Evolutionary conservation across 352 stramenopile genomes (phyloP), one percentile per base, ranked within the genome.

Genomic region (Globisporangium uncinulatum): DNA sequence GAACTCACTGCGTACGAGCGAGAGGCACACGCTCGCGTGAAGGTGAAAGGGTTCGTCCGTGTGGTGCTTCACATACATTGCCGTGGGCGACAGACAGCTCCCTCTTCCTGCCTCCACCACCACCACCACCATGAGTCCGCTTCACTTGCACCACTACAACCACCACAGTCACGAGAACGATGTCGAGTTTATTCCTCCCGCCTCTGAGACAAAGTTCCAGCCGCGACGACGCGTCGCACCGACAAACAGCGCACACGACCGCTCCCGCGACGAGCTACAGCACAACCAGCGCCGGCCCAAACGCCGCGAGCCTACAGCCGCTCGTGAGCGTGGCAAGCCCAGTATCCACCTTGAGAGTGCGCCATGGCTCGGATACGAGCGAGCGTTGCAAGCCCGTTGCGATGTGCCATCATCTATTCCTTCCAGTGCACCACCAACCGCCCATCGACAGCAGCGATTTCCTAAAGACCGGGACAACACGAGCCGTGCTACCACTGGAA

Each of bases 271-370:
- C 15, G 24, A 37, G n/a, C 31, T 11, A 21, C 20, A 52, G 7
- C 21, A 54, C 8, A 13, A 31, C 1, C 24, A 62, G 29, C 31
- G 20, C 17, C 21, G 32, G 19, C 32, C 14, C 19, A 31, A 43
- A 15, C 45, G 55, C 42, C 43, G 49, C 14, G 45, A 31, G 2
- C 29, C 21, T 15, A 15, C 39, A 4, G 7, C 21, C 13, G 6
- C 21, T 3, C 0, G 6, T 46, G 42, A 19, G 0, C 21, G 39
- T 1, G 36, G 39, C n/a, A 45, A 32, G 8, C 48, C 32, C 56
- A 52, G 39, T 31, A 62, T 62, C 47, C 56, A 57, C 14, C 56
- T 62, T 8, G 49, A 62, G 13, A 62, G 56, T n/a, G 56, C 56
- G 13, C 56, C 49, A 17, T 57, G 56, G 56, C 48, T 62, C 15